Conservation (phyloP, 2,329 filamentous ascomycete species). For the Dactylellina leptospora region DNA sequence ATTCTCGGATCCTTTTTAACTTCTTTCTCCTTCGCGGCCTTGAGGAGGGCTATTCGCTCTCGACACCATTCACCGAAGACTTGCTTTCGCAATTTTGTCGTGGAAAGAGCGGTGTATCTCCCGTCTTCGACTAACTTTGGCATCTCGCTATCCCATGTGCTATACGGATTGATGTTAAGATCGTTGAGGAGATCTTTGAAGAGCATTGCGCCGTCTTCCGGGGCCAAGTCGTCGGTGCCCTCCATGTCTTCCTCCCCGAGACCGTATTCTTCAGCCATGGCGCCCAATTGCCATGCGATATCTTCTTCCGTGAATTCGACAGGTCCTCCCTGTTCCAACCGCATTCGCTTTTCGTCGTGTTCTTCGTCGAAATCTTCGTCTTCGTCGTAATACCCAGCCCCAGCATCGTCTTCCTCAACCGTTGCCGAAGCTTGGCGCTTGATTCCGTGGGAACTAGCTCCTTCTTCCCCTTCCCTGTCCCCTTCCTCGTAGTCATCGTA, state of each 20-base stretch:
- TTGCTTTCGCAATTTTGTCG: conserved; percentile 81
- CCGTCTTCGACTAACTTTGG: conserved; percentile 83
- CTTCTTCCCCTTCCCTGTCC: conserved; percentile 57
- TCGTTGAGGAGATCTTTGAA: conserved; percentile 79
- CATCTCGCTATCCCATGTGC: conserved; percentile 89
- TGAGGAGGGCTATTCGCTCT: conserved; percentile 76
- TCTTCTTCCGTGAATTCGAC: conserved; percentile 93
- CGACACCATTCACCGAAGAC: conserved; percentile 85
- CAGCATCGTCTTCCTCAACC: conserved; percentile 74
- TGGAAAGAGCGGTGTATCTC: conserved; percentile 83
- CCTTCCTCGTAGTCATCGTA: conserved; percentile 30
- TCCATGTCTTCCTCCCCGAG: conserved; percentile 80
- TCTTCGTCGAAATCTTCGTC: conserved; percentile 66
- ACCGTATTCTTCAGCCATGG: conserved; percentile 86
- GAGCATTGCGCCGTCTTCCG: conserved; percentile 54
- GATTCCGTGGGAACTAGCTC: conserved; percentile 52
- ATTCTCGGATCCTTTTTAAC: conserved; percentile 84
- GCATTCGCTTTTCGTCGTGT: conserved; percentile 64
- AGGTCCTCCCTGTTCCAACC: conserved; percentile 66
- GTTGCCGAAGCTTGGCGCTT: conserved; percentile 52
- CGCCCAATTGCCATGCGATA: conserved; percentile 87
- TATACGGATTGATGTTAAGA: conserved; percentile 82
- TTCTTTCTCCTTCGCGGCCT: conserved; percentile 75
- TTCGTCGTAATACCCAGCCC: conserved; percentile 64
- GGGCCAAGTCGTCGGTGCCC: conserved; percentile 64